These are phyloP conservation scores for Trichaptum fuscoviolaceum DNA, from an alignment of 768 basidiomycete species.

Conservation along the genomic window DNA sequence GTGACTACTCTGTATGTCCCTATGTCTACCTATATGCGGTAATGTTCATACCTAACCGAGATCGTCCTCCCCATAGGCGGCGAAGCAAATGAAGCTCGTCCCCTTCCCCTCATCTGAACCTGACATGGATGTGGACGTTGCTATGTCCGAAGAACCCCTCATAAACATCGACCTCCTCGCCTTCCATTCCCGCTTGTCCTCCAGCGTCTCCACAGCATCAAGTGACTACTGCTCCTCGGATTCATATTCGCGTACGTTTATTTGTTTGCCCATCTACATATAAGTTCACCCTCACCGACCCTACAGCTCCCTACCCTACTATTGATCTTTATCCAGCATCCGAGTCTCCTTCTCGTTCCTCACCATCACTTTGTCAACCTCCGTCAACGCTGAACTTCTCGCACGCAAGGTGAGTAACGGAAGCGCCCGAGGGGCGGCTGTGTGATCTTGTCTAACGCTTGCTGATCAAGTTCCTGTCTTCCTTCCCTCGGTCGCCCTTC, in stretches of 20 bases:
- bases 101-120: constrained; percentile 64
- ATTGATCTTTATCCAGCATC: constrained; percentile 60
- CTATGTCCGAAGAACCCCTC: constrained; percentile 55
- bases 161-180: constrained; percentile 57
- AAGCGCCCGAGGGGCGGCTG: background rate
- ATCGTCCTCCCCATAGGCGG: constrained; percentile 31
- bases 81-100: constrained; percentile 69
- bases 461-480: constrained; percentile 2
- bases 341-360: constrained; percentile 32
- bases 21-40: constrained; percentile 5
- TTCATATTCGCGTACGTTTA: constrained; percentile 42
- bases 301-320: constrained; percentile 42
- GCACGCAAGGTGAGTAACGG: constrained; percentile 64
- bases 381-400: constrained; percentile 39
- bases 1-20: constrained; percentile 28
- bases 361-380: constrained; percentile 62
- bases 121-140: constrained; percentile 52
- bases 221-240: constrained; percentile 33
- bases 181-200: constrained; percentile 58
- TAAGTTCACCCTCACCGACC: constrained; percentile 2
- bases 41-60: constrained; percentile 6
- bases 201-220: constrained; percentile 41
- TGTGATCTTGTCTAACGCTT: background rate
- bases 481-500: background rate
- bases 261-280: constrained; percentile 4